A percentile compares a stretch with the other conserved stretches of the same genome.
Evolutionary conservation across 768 basidiomycete species (phyloP).

Genomic region (Suillus tomentosus): DNA sequence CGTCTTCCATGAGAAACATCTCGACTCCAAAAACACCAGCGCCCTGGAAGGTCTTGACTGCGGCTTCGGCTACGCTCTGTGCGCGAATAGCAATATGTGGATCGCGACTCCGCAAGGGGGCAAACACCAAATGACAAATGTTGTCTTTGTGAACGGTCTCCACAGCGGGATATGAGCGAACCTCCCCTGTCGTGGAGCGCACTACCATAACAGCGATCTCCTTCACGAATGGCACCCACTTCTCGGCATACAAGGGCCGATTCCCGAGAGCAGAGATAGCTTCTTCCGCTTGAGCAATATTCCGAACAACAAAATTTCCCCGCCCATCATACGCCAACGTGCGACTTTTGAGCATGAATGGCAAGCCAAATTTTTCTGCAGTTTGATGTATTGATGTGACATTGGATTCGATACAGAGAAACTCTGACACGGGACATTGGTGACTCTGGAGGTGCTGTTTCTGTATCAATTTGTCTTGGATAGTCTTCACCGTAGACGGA

Average conservation of each 20-base stretch:
- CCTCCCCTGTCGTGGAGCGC: slow-evolving; percentile 69
- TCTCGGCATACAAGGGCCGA: slow-evolving; percentile 88
- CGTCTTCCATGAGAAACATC: slow-evolving; percentile 91
- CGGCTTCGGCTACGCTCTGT: slow-evolving; percentile 73
- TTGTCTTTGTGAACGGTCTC: slow-evolving; percentile 95
- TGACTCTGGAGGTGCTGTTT: slow-evolving; percentile 56
- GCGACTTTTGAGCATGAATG: slow-evolving; percentile 95
- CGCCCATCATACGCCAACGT: slow-evolving; percentile 95
- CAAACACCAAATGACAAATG: slow-evolving; percentile 91
- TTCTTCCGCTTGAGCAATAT: slow-evolving; percentile 50
- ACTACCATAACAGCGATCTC: slow-evolving; percentile 99
- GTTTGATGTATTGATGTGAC: slow-evolving; percentile 54
- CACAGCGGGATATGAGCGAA: slow-evolving; percentile 85
- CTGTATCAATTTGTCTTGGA: slow-evolving; percentile 77
- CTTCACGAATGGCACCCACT: slow-evolving; percentile 84
- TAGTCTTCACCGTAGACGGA: slow-evolving; percentile 78
- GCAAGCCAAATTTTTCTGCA: slow-evolving; percentile 67
- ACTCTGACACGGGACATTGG: slow-evolving; percentile 59
- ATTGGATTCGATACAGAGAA: slow-evolving; percentile 57
- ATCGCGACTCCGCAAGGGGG: slow-evolving; percentile 72
- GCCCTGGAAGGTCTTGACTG: slow-evolving; percentile 76
- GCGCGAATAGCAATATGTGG: slow-evolving; percentile 59
- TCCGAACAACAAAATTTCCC: slow-evolving; percentile 81
- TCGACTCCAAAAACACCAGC: slow-evolving; percentile 98
- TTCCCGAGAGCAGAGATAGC: slow-evolving; percentile 57